Base-by-base conservation (phyloP, 129 eudicot genomes). In the Arctium minus region DNA sequence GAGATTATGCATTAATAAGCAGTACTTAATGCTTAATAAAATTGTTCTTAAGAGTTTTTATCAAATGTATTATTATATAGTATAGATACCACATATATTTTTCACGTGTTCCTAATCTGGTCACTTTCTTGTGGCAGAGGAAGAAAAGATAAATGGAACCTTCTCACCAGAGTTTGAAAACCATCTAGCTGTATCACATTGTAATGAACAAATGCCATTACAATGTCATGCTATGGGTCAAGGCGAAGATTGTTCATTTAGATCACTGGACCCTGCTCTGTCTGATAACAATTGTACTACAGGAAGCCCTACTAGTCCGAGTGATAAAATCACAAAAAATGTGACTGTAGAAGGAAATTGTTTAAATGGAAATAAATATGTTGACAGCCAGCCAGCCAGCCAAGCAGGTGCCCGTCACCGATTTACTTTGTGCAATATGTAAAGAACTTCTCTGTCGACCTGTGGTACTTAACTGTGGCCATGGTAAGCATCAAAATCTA, bases 391-490 rank as follows among this genome's bases (percentile, higher is more conserved):
- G 60, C 22, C 7, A 13, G 60, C 79, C 9, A 62, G 64, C 64
- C 86, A 74, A 77, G 72, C 82, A 72, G 88, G 79, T 84, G 40
- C 68, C 44, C n/a, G 7, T 85, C 53, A 35, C 79, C 35, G 92
- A 89, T 80, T 76, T 89, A 64, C 85, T 79, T 12, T 92, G 93
- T 84, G 65, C 80, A 48, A 29, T 77, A 30, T 92, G 96, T 89
- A 87, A 88, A 70, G 81, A 88, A 56, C 86, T 92, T 11, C 82
- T 92, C 15, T 89, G 17, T 70, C 88, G 89, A 13, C 93, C 90
- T 70, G 88, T 86, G 1, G 96, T 89, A 72, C 96, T 92, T 81
- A 92, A 92, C 71, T 92, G 92, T 86, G 94, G 94, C 56, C 92
- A 91, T 73, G 89, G 91, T 90, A 88, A 62, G 79, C 72, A 30